phyloP scores from a whole-genome alignment of 1,139 yeast species.

The Hanseniaspora uvarum region DNA sequence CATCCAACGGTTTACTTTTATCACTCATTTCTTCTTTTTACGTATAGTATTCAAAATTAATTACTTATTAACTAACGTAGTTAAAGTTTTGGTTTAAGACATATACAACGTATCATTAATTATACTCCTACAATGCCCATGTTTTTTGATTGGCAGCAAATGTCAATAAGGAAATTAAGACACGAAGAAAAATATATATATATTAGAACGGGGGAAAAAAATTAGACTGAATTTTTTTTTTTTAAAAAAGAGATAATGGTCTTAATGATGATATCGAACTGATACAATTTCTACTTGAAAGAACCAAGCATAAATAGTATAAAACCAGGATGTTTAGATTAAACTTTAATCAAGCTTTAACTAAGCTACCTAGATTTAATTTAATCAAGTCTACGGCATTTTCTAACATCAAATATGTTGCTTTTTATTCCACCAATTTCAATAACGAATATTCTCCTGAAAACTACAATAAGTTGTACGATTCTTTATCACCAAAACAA shows the following conservation, averaged over 20 bases:
- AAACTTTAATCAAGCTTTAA: not conserved
- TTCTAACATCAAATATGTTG: not conserved
- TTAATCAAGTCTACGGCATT: not conserved
- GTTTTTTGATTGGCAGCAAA: too few relatives aligned
- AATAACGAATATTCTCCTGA: not conserved
- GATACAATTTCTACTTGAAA: not conserved
- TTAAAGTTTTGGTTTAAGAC: too few relatives aligned
- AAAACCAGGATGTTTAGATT: not conserved
- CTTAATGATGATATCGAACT: too few relatives aligned
- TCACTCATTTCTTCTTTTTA: not conserved
- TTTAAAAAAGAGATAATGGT: too few relatives aligned
- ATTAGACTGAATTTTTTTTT: too few relatives aligned
- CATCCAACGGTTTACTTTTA: not conserved
- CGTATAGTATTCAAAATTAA: not conserved
- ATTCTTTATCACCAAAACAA: constrained; percentile 5
- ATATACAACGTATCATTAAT: too few relatives aligned
- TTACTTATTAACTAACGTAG: not conserved
- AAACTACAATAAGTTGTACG: constrained; percentile 1
- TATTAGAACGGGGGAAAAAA: too few relatives aligned
- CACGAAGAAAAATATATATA: too few relatives aligned
- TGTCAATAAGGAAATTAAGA: too few relatives aligned
- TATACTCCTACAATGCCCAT: too few relatives aligned
- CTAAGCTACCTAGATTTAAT: not conserved
- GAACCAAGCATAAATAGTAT: not conserved
- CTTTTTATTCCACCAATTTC: not conserved